Base-by-base conservation (phyloP, 148 eudicot genomes). In the Dianthus caryophyllus region DNA sequence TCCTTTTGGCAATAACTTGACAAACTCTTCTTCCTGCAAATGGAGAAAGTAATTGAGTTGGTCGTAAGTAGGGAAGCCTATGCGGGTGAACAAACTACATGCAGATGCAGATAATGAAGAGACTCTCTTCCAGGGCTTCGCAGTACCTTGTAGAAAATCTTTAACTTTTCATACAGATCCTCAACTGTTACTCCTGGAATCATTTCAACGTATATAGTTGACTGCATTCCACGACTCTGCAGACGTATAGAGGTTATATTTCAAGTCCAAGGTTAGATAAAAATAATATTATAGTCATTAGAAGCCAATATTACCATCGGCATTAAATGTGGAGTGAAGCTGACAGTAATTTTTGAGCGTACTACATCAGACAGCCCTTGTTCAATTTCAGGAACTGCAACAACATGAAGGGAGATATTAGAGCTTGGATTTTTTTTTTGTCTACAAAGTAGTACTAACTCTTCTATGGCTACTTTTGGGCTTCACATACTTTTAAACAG, bases 151-250 rank as follows among this genome's bases (percentile, higher is more conserved):
- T 82, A 93, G 60, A 71, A 77, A 48, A 30, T 67, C 56, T 71
- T 71, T 61, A 93, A 61, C 21, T 90, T 88, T 20, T 86, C 78
- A 44, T 86, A 71, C 68, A 93, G 66, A 82, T 87, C 92, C 22
- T 86, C 86, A 66, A 76, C 81, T 59, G 88, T 82, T 33, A 79
- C 90, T 77, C 96, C 96, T 31, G 86, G 71, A 75, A 92, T 80
- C 92, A 88, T 78, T 67, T 88, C 83, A 66, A 86, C 96, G 50
- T 89, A 89, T 38, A 93, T 93, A 64, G 92, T 90, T 65, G 97
- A 90, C 84, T 89, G 98, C 98, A 93, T 93, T 61, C 98, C 98
- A 31, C 96, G 98, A 69, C 90, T 93, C 98, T 93, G 69, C 64
- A 72, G 50, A 59, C 12, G 77, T 38, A 65, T 26, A 27, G 66